Evolutionary conservation across 176 grass and related monocot genomes (phyloP).

Genomic region (Dactylis glomerata): DNA sequence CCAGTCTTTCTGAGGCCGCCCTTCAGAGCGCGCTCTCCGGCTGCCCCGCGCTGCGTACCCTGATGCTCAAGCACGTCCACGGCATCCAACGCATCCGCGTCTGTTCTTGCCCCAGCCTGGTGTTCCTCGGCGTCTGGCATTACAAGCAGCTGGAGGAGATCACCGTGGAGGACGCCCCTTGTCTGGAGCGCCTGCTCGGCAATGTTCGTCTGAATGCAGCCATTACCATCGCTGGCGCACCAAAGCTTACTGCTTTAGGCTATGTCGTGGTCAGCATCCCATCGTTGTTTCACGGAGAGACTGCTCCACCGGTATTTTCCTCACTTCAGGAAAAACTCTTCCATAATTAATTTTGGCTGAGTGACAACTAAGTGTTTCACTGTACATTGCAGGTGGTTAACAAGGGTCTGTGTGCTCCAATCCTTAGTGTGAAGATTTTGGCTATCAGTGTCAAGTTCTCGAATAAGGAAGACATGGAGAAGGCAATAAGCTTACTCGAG

Average conservation of each 20-base stretch:
- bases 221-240: not conserved
- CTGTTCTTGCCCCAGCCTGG: constrained; percentile 25
- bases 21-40: constrained; percentile 25
- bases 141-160: constrained; percentile 38
- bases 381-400: constrained; percentile 8
- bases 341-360: not conserved
- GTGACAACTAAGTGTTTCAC: not conserved
- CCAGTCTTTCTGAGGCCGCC: constrained; percentile 12
- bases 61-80: constrained; percentile 36
- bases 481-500: constrained; percentile 12
- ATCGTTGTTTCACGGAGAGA: not conserved
- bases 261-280: constrained; percentile 16
- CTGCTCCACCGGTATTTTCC: not conserved
- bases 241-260: constrained; percentile 33
- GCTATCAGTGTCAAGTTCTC: constrained; percentile 23
- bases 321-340: not conserved
- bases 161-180: constrained; percentile 25
- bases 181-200: constrained; percentile 33
- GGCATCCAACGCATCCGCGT: constrained; percentile 23
- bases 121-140: constrained; percentile 23
- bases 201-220: constrained; percentile 4
- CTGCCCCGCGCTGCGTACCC: constrained; percentile 24
- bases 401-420: constrained; percentile 10
- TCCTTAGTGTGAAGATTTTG: constrained; percentile 15
- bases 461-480: constrained; percentile 12